Evolutionary conservation across 116 monocot genomes (phyloP), one percentile per base, ranked within the genome.

Genomic region (Trichopus zeylanicus): DNA sequence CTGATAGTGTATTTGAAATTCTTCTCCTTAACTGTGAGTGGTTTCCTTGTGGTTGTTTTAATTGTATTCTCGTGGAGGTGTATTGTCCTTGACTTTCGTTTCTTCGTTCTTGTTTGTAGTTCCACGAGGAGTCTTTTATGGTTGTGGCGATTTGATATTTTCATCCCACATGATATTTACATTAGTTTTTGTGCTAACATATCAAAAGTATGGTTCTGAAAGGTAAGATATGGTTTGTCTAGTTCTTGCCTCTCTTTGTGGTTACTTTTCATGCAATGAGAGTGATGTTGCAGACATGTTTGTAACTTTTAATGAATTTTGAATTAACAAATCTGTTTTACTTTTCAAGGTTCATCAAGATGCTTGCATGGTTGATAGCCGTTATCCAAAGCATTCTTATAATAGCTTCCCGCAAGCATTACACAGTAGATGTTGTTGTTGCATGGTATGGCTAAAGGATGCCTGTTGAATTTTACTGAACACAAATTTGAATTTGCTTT

Each of bases 81-180:
- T 15, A n/a, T n/a, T 18, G 18, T 42, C 42, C 42, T 42, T 12
- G n/a, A 42, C 18, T 12, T 42, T 15, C 4, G 42, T 42, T 42
- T 42, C 3, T n/a, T 42, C n/a, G 13, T 42, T 42, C 1, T 37
- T 61, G 18, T 33, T 71, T 75, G 63, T 78, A 97, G 97, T 97
- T 80, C 97, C 97, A 35, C 78, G 66, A 2, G 97, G 91, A 29
- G 77, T 87, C 20, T 53, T 84, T 35, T 97, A 87, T 74, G 97
- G 97, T 33, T 97, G 97, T 69, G 97, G 97, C 66, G 97, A 97
- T 62, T 70, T 97, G 76, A 97, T 97, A 63, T 97, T 97, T 82
- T 97, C 95, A 26, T 97, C 95, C 21, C 95, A 97, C 67, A 97
- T 97, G 97, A 97, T 97, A 51, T 97, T 97, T 67, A 82, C 87